phyloP scores from a whole-genome alignment of 495 filamentous ascomycete species.

The Lentithecium fluviatile region DNA sequence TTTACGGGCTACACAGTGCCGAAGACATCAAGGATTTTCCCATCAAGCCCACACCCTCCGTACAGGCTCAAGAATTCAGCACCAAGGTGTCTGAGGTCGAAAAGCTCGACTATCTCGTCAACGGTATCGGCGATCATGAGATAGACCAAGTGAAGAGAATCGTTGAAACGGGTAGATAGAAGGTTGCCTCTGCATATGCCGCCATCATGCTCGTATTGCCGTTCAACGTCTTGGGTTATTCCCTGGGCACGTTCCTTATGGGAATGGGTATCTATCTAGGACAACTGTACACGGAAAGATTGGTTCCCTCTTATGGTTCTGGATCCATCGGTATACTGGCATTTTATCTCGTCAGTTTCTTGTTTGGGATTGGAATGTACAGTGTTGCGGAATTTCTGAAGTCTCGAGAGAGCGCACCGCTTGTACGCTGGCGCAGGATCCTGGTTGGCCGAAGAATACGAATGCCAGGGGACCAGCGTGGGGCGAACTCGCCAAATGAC shows the following conservation, averaged over 20 bases:
- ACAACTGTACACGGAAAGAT: constrained; percentile 2
- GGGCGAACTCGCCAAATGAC: background rate
- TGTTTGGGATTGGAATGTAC: background rate
- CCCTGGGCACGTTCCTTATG: constrained; percentile 16
- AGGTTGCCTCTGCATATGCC: constrained; percentile 15
- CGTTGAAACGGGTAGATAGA: constrained; percentile 3
- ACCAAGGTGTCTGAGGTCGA: background rate
- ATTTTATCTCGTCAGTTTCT: background rate
- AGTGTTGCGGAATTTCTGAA: background rate
- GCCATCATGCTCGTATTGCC: constrained; percentile 19
- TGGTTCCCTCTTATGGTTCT: constrained; percentile 9
- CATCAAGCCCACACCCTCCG: constrained; percentile 4
- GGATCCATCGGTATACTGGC: constrained; percentile 13
- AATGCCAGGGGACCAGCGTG: background rate
- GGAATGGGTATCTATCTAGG: constrained; percentile 31
- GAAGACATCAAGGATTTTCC: constrained; percentile 19
- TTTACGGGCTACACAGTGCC: constrained; percentile 13
- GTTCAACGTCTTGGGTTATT: constrained; percentile 7
- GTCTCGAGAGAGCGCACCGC: background rate
- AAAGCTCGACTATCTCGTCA: background rate
- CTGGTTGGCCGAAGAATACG: background rate
- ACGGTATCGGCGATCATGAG: background rate
- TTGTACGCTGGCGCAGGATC: background rate
- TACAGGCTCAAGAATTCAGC: background rate
- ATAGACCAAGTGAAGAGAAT: background rate